Conservation (phyloP, 345 rosid species). For the Eucalyptus rudis region DNA sequence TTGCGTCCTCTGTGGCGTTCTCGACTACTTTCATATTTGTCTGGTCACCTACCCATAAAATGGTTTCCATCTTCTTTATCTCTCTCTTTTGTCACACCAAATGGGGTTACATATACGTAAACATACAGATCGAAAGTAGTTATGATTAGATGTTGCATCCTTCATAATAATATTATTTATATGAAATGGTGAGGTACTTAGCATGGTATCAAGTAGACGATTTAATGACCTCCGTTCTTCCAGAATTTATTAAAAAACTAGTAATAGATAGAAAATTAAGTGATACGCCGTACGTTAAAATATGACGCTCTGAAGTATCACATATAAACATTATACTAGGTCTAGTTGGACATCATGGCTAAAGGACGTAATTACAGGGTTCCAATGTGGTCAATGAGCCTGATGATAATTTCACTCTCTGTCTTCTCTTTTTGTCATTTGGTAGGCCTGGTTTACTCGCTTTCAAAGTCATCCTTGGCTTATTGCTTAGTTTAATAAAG, state of each 20-base stretch:
- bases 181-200: background rate
- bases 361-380: background rate
- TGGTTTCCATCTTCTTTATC: background rate
- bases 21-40: background rate
- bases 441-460: background rate
- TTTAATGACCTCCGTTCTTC: background rate
- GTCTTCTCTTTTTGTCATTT: background rate
- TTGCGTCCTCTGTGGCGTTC: background rate
- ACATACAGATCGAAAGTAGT: background rate
- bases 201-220: background rate
- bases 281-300: fast-evolving
- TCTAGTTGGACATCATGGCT: background rate
- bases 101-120: background rate
- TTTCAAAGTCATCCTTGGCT: background rate
- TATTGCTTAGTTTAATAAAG: background rate
- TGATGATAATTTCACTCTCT: background rate
- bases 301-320: background rate
- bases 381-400: background rate
- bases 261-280: background rate
- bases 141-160: background rate
- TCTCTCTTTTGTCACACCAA: background rate
- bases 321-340: fast-evolving
- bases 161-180: background rate
- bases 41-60: background rate
- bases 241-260: background rate